Percentiles rank a stretch among this genome's conserved stretches.
These are phyloP conservation scores for Celoporthe dispersa DNA, from an alignment of 2,329 filamentous ascomycete genomes.

Conservation along the genomic window DNA sequence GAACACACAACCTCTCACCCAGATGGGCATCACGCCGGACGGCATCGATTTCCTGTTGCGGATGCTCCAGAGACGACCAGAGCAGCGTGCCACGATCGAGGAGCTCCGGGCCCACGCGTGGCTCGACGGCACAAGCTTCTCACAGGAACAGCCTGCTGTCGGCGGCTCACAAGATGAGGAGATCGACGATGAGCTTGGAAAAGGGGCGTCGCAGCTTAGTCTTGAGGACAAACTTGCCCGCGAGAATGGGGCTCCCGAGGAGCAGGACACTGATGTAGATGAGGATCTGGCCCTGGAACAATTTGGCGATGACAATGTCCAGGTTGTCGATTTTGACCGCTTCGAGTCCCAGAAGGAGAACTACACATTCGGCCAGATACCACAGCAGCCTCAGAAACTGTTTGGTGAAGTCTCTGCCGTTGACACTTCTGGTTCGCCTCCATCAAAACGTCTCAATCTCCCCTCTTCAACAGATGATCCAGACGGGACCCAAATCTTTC, in stretches of 20 bases:
- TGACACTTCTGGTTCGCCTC: constrained; percentile 57
- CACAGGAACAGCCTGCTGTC: constrained; percentile 37
- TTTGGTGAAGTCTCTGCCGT: constrained; percentile 64
- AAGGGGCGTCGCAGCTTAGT: constrained; percentile 67
- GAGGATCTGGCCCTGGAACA: constrained; percentile 31
- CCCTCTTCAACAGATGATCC: constrained; percentile 42
- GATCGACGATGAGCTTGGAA: constrained; percentile 62
- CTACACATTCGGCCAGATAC: constrained; percentile 63
- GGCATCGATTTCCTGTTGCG: constrained; percentile 74
- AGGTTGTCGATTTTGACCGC: constrained; percentile 46
- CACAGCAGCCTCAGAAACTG: constrained; percentile 45
- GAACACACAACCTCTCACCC: constrained; percentile 66
- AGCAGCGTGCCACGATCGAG: constrained; percentile 72
- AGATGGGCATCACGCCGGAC: constrained; percentile 61
- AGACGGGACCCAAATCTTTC: constrained; percentile 43
- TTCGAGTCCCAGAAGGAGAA: constrained; percentile 83
- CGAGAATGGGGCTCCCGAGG: constrained; percentile 36
- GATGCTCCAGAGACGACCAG: constrained; percentile 85
- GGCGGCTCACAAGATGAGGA: constrained; percentile 61
- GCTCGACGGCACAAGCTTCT: constrained; percentile 54
- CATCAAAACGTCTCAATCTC: constrained; percentile 54
- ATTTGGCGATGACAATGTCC: constrained; percentile 38
- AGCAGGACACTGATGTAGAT: constrained; percentile 29
- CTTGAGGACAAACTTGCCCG: constrained; percentile 51
- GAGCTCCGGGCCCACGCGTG: constrained; percentile 75